Conservation (phyloP, 2,329 filamentous ascomycete species). For the Dothidotthia symphoricarpi region DNA sequence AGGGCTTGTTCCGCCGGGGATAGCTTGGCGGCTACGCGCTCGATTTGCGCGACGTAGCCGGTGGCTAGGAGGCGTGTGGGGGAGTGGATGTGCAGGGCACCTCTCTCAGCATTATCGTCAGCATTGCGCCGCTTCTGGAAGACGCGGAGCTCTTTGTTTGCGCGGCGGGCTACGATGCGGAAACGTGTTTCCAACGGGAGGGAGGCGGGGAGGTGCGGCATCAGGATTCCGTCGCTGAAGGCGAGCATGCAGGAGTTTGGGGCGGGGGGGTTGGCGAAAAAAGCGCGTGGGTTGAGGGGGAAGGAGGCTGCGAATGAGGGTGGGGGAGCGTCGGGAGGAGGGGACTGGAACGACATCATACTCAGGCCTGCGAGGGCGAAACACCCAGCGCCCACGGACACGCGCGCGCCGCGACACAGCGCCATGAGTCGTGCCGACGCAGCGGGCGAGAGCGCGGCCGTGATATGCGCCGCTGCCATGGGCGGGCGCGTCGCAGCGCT, state of each 20-base stretch:
- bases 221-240: constrained; percentile 48
- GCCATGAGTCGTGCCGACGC: constrained; percentile 40
- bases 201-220: constrained; percentile 43
- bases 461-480: constrained; percentile 37
- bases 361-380: constrained; percentile 48
- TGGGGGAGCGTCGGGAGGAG: constrained; percentile 13
- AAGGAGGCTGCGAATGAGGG: constrained; percentile 47
- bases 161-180: constrained; percentile 40
- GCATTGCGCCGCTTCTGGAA: constrained; percentile 45
- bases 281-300: constrained; percentile 48
- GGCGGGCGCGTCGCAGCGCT: constrained; percentile 30
- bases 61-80: constrained; percentile 45
- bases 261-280: constrained; percentile 41
- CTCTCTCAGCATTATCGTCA: constrained; percentile 8
- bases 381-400: constrained; percentile 46
- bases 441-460: constrained; percentile 30
- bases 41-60: constrained; percentile 45
- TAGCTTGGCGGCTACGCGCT: constrained; percentile 39
- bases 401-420: constrained; percentile 40
- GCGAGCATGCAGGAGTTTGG: constrained; percentile 50
- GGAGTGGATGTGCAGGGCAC: constrained; percentile 36
- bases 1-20: too few relatives aligned
- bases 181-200: constrained; percentile 42
- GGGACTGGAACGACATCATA: constrained; percentile 48
- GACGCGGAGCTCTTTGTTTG: constrained; percentile 44